Evolutionary conservation across 192 early-diverging fungal genomes (phyloP).

Genomic region (Coemansia sp.): DNA sequence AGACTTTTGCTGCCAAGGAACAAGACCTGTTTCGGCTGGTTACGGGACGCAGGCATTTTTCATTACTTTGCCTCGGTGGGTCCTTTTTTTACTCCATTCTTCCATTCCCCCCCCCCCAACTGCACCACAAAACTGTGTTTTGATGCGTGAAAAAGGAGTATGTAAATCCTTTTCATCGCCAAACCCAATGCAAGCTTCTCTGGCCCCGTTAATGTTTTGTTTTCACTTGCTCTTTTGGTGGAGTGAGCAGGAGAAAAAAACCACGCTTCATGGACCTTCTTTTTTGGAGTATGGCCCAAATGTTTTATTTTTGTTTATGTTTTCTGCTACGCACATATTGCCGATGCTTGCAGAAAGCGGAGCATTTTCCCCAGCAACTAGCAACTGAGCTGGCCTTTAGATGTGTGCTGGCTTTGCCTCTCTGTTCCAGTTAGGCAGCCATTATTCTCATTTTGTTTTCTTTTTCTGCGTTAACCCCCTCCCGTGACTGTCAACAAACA

Average conservation of each 20-base stretch:
- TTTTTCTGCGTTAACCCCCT: too few relatives aligned
- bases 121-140: background rate
- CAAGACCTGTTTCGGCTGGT: background rate
- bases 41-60: background rate
- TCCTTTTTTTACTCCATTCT: background rate
- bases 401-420: too few relatives aligned
- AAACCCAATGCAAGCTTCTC: background rate
- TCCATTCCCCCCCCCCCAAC: background rate
- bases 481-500: too few relatives aligned
- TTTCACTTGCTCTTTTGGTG: slow-evolving; percentile 13
- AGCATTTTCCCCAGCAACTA: background rate
- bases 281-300: background rate
- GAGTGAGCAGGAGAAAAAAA: too few relatives aligned
- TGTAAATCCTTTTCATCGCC: slow-evolving; percentile 1
- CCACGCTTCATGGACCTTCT: background rate
- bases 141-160: background rate
- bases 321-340: slow-evolving; percentile 11
- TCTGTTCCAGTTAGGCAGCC: too few relatives aligned
- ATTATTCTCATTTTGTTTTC: too few relatives aligned
- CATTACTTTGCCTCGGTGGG: slow-evolving; percentile 5
- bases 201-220: background rate
- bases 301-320: slow-evolving; percentile 13
- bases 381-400: background rate
- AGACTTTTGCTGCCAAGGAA: background rate
- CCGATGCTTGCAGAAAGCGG: slow-evolving; percentile 6